Base-by-base conservation (phyloP, 2,329 filamentous ascomycete species). In the Rhytidhysteron rufulum region DNA sequence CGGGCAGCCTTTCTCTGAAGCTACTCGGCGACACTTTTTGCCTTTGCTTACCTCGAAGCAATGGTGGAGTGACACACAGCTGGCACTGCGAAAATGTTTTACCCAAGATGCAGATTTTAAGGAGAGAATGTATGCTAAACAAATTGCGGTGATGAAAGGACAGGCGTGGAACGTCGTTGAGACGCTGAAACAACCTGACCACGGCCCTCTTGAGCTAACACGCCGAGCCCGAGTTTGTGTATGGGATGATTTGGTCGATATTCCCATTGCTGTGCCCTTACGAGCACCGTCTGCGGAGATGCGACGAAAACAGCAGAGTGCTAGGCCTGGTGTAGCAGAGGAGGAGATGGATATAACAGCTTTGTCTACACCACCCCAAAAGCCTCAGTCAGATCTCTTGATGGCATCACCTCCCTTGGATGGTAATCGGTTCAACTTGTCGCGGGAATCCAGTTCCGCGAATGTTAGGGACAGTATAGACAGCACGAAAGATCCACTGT, bases 101-200 rank as follows among this genome's bases (percentile, higher is more conserved):
- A 84, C 88, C 50, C 81, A 94, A 60, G 93, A 98, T 64, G 82
- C 85, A 2, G 93, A 98, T 67, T 98, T 98, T 66, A 88, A 97
- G 63, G 93, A 98, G 69, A 85, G 88, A 67, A 98, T 98, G 93
- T 98, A 95, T 68, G 88, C 88, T n/a, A 83, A 88, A 51, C 93
- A 98, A 60, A 94, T 98, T 46, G 91, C 93, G 1, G 93, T 98
- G 43, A 95, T 98, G 88, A 98, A 98, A 68, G 93, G 93, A 9
- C 93, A 98, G 62, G 93, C 93, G 1, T 98, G 93, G 89, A 98
- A 98, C 61, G 93, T 98, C 0, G 93, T 98, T 4, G 93, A 98
- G 70, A 96, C 93, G 1, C 76, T 98, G 45, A 98, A 98, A 65
- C 86, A 86, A 15, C 75, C 81, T 1, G 93, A 97, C 58, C 91